Conservation (phyloP, 257 asterid species). For the Ilex asprella region DNA sequence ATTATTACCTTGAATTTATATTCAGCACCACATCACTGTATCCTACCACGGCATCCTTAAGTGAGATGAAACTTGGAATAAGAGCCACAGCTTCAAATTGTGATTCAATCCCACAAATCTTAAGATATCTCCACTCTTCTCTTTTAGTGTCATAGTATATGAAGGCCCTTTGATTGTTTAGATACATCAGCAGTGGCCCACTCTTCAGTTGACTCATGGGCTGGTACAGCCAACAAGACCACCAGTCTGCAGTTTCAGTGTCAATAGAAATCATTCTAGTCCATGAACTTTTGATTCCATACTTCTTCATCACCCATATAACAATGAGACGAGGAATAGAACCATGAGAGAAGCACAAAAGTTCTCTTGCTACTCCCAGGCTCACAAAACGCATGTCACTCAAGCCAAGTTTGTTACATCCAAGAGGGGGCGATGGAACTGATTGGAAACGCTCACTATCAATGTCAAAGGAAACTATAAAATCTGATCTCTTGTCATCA, state of each 20-base stretch:
- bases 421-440: constrained; percentile 4
- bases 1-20: neutral
- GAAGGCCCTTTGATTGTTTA: neutral
- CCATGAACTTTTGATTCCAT: constrained; percentile 17
- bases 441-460: neutral
- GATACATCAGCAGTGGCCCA: neutral
- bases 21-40: neutral
- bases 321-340: neutral
- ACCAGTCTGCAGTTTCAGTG: neutral
- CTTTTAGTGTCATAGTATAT: neutral
- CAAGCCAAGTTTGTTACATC: neutral
- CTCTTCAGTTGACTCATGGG: neutral
- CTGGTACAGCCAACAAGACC: neutral
- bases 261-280: neutral
- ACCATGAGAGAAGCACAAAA: constrained; percentile 5
- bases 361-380: constrained; percentile 11
- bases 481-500: neutral
- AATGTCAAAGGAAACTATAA: constrained; percentile 9
- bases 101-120: neutral
- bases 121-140: neutral
- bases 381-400: neutral
- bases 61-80: neutral
- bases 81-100: neutral
- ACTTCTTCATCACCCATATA: constrained; percentile 13
- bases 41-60: neutral